Evolutionary conservation across 129 eudicot genomes (phyloP).

Genomic region (Escallonia rubra): DNA sequence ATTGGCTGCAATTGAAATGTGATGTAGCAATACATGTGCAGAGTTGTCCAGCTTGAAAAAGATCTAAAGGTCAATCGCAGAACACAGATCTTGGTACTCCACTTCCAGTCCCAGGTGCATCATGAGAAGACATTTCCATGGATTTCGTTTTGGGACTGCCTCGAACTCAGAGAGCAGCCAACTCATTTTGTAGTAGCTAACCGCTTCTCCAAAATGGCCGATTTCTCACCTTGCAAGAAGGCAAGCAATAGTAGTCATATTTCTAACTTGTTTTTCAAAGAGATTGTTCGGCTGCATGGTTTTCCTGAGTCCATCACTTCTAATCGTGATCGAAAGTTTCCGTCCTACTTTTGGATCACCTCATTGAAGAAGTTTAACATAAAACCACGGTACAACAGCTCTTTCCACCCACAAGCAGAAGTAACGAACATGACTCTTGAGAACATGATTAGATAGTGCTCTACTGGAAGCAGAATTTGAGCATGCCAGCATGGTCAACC

Average conservation of each 20-base stretch:
- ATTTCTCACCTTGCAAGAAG: not conserved
- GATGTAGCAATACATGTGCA: not conserved
- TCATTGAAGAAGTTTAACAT: not conserved
- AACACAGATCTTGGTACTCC: slow-evolving; percentile 5
- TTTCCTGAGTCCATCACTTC: slow-evolving; percentile 3
- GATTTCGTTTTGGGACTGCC: not conserved
- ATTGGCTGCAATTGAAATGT: not conserved
- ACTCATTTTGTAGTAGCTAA: slow-evolving; percentile 12
- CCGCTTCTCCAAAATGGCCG: not conserved
- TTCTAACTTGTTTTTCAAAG: not conserved
- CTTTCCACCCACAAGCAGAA: not conserved
- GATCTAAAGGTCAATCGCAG: not conserved
- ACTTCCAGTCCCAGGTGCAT: not conserved
- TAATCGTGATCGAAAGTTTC: not conserved
- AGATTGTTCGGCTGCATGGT: not conserved
- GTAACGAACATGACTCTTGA: not conserved
- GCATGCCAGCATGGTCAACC: not conserved
- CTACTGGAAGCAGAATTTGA: slow-evolving; percentile 1
- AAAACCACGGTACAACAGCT: not conserved
- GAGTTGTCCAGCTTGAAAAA: not conserved
- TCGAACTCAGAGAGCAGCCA: not conserved
- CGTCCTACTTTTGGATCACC: not conserved
- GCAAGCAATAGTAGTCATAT: not conserved
- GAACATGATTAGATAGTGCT: not conserved
- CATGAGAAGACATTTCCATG: not conserved